phyloP scores from a whole-genome alignment of 2,329 filamentous ascomycete species.

The Truncatella angustata region DNA sequence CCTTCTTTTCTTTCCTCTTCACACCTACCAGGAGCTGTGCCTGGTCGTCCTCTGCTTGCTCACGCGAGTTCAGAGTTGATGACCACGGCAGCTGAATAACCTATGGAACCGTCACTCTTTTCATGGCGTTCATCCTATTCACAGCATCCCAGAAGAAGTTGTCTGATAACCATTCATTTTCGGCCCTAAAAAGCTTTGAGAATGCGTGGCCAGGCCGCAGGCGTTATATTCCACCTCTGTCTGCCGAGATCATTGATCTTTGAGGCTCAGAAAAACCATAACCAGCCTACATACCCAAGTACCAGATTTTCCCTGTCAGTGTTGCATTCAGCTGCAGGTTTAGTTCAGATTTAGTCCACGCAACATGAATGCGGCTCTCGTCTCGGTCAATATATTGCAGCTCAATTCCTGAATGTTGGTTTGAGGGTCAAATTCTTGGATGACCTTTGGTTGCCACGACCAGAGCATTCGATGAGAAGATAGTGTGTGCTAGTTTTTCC shows the following conservation, averaged over 20 bases:
- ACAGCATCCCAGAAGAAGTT: conserved; percentile 85
- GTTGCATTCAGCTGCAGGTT: not conserved
- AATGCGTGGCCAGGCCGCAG: conserved; percentile 47
- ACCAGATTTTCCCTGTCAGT: not conserved
- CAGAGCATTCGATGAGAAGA: no score
- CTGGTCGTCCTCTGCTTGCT: conserved; percentile 68
- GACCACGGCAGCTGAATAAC: conserved; percentile 78
- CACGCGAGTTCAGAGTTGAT: conserved; percentile 68
- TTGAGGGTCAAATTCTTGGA: no score
- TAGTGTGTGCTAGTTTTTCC: no score
- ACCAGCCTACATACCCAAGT: conserved; percentile 63
- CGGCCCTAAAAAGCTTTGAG: conserved; percentile 62
- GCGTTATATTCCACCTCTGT: conserved; percentile 87
- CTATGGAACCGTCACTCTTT: conserved; percentile 69
- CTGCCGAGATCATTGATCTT: conserved; percentile 84
- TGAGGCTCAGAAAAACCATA: conserved; percentile 95
- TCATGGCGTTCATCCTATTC: conserved; percentile 88
- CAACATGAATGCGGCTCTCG: not conserved
- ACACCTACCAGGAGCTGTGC: conserved; percentile 75
- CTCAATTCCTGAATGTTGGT: not conserved
- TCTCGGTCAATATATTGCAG: not conserved
- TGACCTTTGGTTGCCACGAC: no score
- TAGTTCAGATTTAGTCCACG: not conserved
- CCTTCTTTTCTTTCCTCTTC: conserved; percentile 31
- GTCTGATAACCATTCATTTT: conserved; percentile 62